Base-by-base conservation (phyloP, 768 basidiomycete genomes). In the Mycena belliarum region DNA sequence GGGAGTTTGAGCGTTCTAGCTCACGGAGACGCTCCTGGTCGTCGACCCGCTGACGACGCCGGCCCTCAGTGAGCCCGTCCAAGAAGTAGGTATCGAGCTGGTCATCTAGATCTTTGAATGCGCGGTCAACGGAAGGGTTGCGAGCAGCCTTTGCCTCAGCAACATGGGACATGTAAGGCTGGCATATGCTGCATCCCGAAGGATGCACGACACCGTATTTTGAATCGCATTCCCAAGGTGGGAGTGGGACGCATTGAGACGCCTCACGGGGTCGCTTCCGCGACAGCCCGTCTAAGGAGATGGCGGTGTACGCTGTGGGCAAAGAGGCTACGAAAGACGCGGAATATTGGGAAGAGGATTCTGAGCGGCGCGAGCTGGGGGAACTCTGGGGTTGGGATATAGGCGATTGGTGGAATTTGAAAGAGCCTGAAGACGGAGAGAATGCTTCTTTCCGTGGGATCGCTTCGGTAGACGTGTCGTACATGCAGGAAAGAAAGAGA, bases 171-270 rank as follows among this genome's bases (percentile, higher is more conserved):
- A 74, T 76, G 63, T 77, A 79, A 12, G 69, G 65, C 7, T 70
- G 59, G 57, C 76, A 78, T 15, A 69, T 65, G 20, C 68, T 69
- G 64, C 76, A 78, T 57, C 72, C 77, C 1, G 72, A 69, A 6
- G 72, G 69, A 47, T 78, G 76, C 3, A 78, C 71, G 35, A 78
- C 68, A 24, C 76, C 76, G 53, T 72, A 75, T 61, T 69, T 69
- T 16, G 74, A 69, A 58, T 76, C 68, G 66, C 66, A 72, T 66
- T 75, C 74, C 76, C 76, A 78, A 8, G 72, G 68, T 2, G 74
- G 57, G 37, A 55, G 53, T n/a, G 52, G 49, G 25, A 56, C 51
- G 20, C 37, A 49, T 18, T 59, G 16, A 16, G 60, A 51, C 42
- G 63, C 21, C 29, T 44, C 40, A 7, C 62, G 56, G 57, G 50